Conservation (phyloP, 345 rosid genomes). For the Populus simonii region DNA sequence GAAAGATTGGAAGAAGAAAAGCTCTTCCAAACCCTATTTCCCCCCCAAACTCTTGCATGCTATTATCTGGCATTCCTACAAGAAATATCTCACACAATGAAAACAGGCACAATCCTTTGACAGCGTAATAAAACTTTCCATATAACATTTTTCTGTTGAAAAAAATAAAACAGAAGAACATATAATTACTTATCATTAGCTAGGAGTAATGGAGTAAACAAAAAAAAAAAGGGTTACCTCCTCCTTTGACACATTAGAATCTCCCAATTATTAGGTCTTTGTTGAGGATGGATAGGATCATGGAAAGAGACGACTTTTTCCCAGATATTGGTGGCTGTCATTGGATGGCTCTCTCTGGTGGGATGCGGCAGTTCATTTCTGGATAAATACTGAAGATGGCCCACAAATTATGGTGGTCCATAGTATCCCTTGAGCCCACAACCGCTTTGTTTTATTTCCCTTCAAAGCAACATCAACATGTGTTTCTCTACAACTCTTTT, state of each 20-base stretch:
- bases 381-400: neutral
- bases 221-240: neutral
- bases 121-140: too few species aligned
- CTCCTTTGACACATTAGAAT: neutral
- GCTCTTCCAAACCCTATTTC: neutral
- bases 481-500: too few species aligned
- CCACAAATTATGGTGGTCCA: neutral
- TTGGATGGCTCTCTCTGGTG: neutral
- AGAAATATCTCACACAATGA: neutral
- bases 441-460: neutral
- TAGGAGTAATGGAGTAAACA: neutral
- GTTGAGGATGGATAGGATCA: neutral
- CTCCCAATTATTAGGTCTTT: neutral
- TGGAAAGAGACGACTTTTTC: neutral
- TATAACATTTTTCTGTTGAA: neutral
- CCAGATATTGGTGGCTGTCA: neutral
- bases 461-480: neutral
- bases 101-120: too few species aligned
- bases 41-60: neutral
- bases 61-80: neutral
- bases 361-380: slow-evolving; percentile 6
- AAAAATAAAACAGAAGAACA: too few species aligned
- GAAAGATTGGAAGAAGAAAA: neutral
- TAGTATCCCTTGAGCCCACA: neutral
- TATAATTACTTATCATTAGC: neutral